Percentiles rank a stretch among this genome's conserved stretches.
Conservation (phyloP, 257 asterid genomes). For the Paraleonurus japonicus region DNA sequence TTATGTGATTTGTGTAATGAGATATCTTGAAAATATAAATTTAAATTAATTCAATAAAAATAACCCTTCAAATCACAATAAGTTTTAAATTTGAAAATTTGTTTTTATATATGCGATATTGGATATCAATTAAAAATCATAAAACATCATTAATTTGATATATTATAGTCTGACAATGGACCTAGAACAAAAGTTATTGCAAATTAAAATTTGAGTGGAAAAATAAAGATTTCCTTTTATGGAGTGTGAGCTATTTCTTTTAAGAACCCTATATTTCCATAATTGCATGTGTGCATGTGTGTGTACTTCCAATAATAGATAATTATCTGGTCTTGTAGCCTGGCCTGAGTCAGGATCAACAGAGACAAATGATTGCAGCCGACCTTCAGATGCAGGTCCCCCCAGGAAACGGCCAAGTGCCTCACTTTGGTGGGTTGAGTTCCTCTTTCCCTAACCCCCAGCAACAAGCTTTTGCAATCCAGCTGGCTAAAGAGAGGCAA, state of each 20-base stretch:
- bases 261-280: conserved; percentile 16
- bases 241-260: background rate
- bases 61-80: no score
- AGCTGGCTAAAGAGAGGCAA: conserved; percentile 83
- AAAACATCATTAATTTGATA: no score
- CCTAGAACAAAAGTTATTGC: no score
- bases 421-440: conserved; percentile 53
- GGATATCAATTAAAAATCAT: no score
- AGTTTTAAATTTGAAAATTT: no score
- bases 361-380: conserved; percentile 60
- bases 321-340: conserved; percentile 47
- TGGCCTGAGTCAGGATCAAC: conserved; percentile 63
- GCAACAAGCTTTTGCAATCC: conserved; percentile 76
- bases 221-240: no score
- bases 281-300: conserved; percentile 14
- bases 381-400: conserved; percentile 57
- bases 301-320: conserved; percentile 17
- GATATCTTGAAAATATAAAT: no score
- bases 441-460: conserved; percentile 51
- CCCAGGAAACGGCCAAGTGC: conserved; percentile 44
- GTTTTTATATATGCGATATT: no score
- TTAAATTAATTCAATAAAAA: no score
- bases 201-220: no score
- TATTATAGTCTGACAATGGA: no score
- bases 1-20: no score